These are phyloP conservation scores for Salix dunnii DNA, from an alignment of 345 rosid genomes.

Conservation along the genomic window DNA sequence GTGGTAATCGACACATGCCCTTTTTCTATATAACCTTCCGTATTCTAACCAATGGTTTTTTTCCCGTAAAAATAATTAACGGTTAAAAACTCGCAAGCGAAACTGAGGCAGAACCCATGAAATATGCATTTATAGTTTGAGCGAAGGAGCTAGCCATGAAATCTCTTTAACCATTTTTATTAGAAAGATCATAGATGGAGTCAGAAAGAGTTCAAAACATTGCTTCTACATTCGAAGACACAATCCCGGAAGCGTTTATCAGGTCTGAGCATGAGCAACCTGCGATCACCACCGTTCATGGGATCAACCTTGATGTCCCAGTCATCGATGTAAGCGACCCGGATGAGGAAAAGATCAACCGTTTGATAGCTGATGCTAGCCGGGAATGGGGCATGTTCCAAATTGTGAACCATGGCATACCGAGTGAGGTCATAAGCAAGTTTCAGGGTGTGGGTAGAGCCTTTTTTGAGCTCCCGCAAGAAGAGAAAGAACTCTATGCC, in stretches of 20 bases:
- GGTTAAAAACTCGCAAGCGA: no score
- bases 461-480: conserved; percentile 64
- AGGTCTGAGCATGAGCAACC: conserved; percentile 69
- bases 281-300: conserved; percentile 52
- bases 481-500: conserved; percentile 59
- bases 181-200: background rate
- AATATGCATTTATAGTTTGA: no score
- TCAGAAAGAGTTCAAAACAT: conserved; percentile 11
- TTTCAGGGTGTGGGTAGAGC: conserved; percentile 53
- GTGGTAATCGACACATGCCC: no score
- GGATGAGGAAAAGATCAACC: conserved; percentile 23
- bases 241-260: conserved; percentile 65
- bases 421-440: conserved; percentile 35
- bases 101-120: no score
- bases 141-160: no score
- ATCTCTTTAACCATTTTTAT: no score
- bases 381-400: conserved; percentile 64
- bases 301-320: conserved; percentile 46
- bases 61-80: no score
- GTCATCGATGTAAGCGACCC: conserved; percentile 39
- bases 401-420: conserved; percentile 59
- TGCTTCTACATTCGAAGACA: conserved; percentile 14
- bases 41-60: no score
- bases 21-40: no score
- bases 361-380: conserved; percentile 33